phyloP scores from a whole-genome alignment of 169 alveolate genomes.

The Eimeria nieschulzi region DNA sequence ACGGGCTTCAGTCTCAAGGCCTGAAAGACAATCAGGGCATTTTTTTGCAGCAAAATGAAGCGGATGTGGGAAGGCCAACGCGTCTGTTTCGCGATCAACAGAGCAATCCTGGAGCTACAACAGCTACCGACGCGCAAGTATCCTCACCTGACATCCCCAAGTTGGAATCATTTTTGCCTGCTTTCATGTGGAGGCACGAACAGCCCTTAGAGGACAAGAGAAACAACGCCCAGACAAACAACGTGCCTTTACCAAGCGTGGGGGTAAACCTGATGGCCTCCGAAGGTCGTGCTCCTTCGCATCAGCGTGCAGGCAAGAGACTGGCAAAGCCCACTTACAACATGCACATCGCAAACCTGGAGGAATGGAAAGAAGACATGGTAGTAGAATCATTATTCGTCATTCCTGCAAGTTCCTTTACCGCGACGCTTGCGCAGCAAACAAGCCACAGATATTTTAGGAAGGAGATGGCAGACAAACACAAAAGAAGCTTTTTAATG shows the following conservation, averaged over 20 bases:
- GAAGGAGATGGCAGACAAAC: too few species aligned
- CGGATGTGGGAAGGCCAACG: background rate
- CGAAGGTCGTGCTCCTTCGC: background rate
- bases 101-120: background rate
- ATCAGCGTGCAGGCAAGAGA: too few species aligned
- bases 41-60: background rate
- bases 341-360: background rate
- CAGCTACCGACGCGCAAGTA: background rate
- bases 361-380: slow-evolving; percentile 54
- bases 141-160: background rate
- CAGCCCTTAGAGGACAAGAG: background rate
- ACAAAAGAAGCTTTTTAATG: too few species aligned
- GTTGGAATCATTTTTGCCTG: background rate
- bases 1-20: slow-evolving; percentile 24
- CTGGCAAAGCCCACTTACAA: background rate
- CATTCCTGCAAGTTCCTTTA: slow-evolving; percentile 22
- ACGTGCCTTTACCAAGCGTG: slow-evolving; percentile 16
- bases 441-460: background rate
- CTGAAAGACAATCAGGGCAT: background rate
- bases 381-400: slow-evolving; percentile 28
- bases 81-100: background rate
- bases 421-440: background rate
- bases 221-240: slow-evolving; percentile 13
- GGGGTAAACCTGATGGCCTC: slow-evolving; percentile 7
- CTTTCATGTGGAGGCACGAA: slow-evolving; percentile 22